phyloP scores from a whole-genome alignment of 78 protist genomes.

The Dictyostelium brefeldianum region DNA sequence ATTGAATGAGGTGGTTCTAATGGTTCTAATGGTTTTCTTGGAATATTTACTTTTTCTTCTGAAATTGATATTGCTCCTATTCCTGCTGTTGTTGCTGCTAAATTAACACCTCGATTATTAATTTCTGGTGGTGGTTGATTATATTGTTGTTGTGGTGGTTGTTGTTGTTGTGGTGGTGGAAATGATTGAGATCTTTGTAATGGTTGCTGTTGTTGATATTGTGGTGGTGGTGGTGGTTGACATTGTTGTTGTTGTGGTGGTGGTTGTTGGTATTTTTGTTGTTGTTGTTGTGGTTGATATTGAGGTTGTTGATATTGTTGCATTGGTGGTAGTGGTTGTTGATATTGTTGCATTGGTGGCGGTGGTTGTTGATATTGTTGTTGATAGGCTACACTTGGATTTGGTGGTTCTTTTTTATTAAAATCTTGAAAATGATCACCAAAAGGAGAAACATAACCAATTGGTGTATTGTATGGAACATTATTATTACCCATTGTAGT shows the following conservation, averaged over 20 bases:
- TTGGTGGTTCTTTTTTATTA: not conserved
- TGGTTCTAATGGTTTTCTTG: constrained; percentile 1
- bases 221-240: not conserved
- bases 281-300: not conserved
- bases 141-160: not conserved
- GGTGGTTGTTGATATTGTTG: not conserved
- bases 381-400: not conserved
- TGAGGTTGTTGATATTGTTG: not conserved
- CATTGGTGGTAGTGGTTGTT: constrained; percentile 9
- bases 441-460: not conserved
- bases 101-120: too few relatives aligned
- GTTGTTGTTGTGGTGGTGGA: not conserved
- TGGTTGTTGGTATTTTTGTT: not conserved
- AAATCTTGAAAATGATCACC: not conserved
- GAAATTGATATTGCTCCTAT: not conserved
- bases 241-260: not conserved
- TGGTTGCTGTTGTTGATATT: not conserved
- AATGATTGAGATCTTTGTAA: not conserved
- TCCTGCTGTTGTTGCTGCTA: not conserved
- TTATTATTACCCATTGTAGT: not conserved
- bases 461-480: not conserved
- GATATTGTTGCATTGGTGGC: not conserved
- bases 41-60: not conserved
- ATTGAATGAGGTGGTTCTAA: not conserved
- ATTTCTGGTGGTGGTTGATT: not conserved